Percentiles rank a stretch among this genome's conserved stretches.
Conservation (phyloP, 768 basidiomycete species). For the Psilocybe cyanescens region DNA sequence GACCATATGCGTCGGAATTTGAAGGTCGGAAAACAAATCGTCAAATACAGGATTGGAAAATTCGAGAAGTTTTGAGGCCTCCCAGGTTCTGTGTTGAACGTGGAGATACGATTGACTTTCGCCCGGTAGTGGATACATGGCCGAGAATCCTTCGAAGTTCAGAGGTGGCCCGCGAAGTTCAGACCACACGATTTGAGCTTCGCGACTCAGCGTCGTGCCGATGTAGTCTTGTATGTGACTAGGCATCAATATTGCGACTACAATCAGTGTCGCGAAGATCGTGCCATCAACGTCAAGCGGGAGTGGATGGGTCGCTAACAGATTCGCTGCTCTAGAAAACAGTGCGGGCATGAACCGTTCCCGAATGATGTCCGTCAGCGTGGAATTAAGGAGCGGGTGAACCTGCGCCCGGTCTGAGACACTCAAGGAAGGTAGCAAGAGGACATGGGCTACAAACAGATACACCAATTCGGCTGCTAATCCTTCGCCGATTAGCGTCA, state of each 20-base stretch:
- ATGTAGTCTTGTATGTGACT: slow-evolving; percentile 31
- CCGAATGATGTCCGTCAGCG: slow-evolving; percentile 35
- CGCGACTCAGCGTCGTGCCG: slow-evolving; percentile 15
- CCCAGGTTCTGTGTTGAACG: not conserved
- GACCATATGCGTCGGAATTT: slow-evolving; percentile 19
- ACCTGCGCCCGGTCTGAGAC: slow-evolving; percentile 43
- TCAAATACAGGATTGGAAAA: slow-evolving; percentile 41
- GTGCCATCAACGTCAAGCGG: slow-evolving; percentile 57
- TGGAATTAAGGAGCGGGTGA: slow-evolving; percentile 25
- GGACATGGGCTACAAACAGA: slow-evolving; percentile 28
- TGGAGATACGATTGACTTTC: slow-evolving; percentile 27
- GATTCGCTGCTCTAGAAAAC: slow-evolving; percentile 33
- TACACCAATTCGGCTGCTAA: slow-evolving; percentile 22
- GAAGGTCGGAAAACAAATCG: slow-evolving; percentile 24
- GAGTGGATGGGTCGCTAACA: slow-evolving; percentile 22
- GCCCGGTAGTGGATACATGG: slow-evolving; percentile 22
- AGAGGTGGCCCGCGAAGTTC: slow-evolving; percentile 15
- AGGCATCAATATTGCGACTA: slow-evolving; percentile 32
- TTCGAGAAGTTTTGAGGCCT: slow-evolving; percentile 33
- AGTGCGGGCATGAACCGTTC: slow-evolving; percentile 43
- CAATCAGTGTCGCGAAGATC: slow-evolving; percentile 50
- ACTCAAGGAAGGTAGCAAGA: slow-evolving; percentile 40
- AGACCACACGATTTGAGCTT: slow-evolving; percentile 27
- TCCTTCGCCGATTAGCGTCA: not conserved
- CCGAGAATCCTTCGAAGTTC: slow-evolving; percentile 23